A percentile compares a stretch with the other conserved stretches of the same genome.
phyloP scores from a whole-genome alignment of 352 stramenopile genomes.

The Blastocystis sp. region DNA sequence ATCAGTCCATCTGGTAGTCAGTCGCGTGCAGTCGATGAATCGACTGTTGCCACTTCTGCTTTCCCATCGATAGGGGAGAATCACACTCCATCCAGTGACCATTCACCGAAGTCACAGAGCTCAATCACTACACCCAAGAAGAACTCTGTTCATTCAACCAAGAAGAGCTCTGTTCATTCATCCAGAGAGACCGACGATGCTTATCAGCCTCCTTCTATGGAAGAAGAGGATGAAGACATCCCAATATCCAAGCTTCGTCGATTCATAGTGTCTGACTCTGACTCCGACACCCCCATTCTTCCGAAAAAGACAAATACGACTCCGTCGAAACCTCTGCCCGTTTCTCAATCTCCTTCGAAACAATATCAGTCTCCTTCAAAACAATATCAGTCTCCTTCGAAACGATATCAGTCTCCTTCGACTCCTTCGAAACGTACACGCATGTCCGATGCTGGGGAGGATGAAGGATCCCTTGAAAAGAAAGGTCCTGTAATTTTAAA shows the following conservation, averaged over 20 bases:
- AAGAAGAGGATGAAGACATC: not conserved
- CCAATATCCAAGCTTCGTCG: not conserved
- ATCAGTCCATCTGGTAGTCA: too few species aligned
- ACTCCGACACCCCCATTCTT: slow-evolving; percentile 65
- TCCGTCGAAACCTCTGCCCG: slow-evolving; percentile 29
- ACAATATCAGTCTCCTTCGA: not conserved
- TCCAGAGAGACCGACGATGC: not conserved
- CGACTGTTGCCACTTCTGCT: too few species aligned
- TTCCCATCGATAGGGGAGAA: not conserved
- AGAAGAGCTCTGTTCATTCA: not conserved
- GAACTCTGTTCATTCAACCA: not conserved
- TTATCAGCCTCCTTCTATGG: not conserved
- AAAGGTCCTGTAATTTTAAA: slow-evolving; percentile 67
- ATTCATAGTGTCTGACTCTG: not conserved
- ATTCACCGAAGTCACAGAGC: not conserved
- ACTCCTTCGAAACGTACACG: slow-evolving; percentile 62
- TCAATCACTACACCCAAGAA: not conserved
- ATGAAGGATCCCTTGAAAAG: slow-evolving; percentile 67
- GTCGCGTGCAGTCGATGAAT: too few species aligned
- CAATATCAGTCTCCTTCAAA: not conserved
- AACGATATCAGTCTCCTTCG: not conserved
- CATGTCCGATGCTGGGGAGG: slow-evolving; percentile 38
- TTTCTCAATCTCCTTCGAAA: slow-evolving; percentile 65
- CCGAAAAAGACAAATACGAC: slow-evolving; percentile 65
- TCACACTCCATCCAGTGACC: not conserved